These are phyloP conservation scores for Ciborinia camelliae DNA, from an alignment of 2,329 filamentous ascomycete genomes.

Conservation along the genomic window DNA sequence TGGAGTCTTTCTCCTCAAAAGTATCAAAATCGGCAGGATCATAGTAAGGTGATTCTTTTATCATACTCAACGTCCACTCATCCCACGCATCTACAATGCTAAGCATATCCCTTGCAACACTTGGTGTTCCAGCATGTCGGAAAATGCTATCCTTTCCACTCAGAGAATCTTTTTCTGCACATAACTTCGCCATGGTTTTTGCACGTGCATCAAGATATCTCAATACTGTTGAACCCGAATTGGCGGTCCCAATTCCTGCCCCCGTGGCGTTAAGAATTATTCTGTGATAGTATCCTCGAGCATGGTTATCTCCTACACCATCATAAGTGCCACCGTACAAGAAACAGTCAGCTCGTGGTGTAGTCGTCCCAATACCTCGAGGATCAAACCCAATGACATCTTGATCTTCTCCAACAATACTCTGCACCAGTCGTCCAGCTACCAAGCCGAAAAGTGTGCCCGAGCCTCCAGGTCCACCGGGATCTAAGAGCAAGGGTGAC, in stretches of 20 bases:
- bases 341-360: slow-evolving; percentile 53
- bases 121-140: slow-evolving; percentile 35
- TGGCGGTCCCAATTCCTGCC: slow-evolving; percentile 41
- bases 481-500: slow-evolving; percentile 45
- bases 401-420: slow-evolving; percentile 41
- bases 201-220: slow-evolving; percentile 46
- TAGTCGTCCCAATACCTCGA: slow-evolving; percentile 49
- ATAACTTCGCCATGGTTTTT: slow-evolving; percentile 43
- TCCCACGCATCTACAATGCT: slow-evolving; percentile 38
- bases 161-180: slow-evolving; percentile 37
- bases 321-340: slow-evolving; percentile 36
- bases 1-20: neutral
- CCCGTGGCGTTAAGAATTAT: slow-evolving; percentile 23
- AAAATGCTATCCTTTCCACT: slow-evolving; percentile 35
- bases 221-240: slow-evolving; percentile 47
- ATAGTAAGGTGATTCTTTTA: neutral
- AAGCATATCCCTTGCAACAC: slow-evolving; percentile 40
- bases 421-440: slow-evolving; percentile 37
- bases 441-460: slow-evolving; percentile 38
- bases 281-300: slow-evolving; percentile 40
- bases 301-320: slow-evolving; percentile 36
- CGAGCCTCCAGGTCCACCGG: slow-evolving; percentile 47
- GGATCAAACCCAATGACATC: slow-evolving; percentile 50
- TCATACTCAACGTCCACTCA: slow-evolving; percentile 27
- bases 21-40: neutral